A percentile compares a stretch with the other conserved stretches of the same genome.
phyloP scores from a whole-genome alignment of 2,329 filamentous ascomycete species.

The Achaetomium macrosporum region DNA sequence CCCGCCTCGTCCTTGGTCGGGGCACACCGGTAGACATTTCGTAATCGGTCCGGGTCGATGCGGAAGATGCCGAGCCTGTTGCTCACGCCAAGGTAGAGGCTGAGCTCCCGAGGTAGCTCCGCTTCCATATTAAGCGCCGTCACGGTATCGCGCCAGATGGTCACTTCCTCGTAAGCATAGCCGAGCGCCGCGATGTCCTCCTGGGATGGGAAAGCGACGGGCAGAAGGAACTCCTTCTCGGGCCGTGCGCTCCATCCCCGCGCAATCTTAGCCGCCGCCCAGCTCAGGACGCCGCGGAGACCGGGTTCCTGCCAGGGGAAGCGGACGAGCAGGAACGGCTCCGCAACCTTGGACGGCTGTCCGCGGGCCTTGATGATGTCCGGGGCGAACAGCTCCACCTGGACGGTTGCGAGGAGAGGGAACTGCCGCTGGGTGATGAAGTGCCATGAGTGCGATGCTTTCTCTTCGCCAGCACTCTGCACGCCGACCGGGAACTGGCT shows the following conservation, averaged over 20 bases:
- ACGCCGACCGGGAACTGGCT: slow-evolving; percentile 40
- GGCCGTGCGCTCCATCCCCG: slow-evolving; percentile 45
- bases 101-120: slow-evolving; percentile 57
- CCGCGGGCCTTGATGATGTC: slow-evolving; percentile 46
- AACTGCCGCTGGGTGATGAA: slow-evolving; percentile 66
- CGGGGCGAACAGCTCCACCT: slow-evolving; percentile 62
- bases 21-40: slow-evolving; percentile 56
- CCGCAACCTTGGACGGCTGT: slow-evolving; percentile 39
- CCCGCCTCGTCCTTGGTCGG: slow-evolving; percentile 53
- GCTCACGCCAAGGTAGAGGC: slow-evolving; percentile 59
- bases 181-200: slow-evolving; percentile 52
- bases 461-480: slow-evolving; percentile 31
- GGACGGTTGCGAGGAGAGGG: slow-evolving; percentile 65
- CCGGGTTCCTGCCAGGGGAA: slow-evolving; percentile 57
- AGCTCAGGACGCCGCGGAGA: slow-evolving; percentile 41
- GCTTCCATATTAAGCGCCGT: slow-evolving; percentile 50
- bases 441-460: slow-evolving; percentile 52
- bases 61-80: slow-evolving; percentile 64
- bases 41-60: slow-evolving; percentile 50
- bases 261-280: slow-evolving; percentile 45
- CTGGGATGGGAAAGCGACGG: slow-evolving; percentile 54
- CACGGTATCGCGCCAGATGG: slow-evolving; percentile 57
- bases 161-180: slow-evolving; percentile 56
- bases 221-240: slow-evolving; percentile 60
- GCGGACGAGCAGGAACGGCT: slow-evolving; percentile 58